Evolutionary conservation across 331 rosid species (phyloP).

Genomic region (Pyracantha coccinea): DNA sequence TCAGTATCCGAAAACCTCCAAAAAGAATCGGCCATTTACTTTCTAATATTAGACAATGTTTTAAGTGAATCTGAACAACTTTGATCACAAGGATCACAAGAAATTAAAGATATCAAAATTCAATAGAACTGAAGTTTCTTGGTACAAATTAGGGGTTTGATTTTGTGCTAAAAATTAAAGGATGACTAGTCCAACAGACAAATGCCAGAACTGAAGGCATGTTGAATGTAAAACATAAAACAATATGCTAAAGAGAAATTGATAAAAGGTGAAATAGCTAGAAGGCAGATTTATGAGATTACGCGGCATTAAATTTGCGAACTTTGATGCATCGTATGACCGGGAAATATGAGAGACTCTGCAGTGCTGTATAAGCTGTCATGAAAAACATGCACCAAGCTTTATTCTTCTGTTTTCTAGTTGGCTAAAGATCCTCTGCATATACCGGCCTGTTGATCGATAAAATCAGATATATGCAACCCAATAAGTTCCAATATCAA

Average conservation of each 20-base stretch:
- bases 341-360: neutral
- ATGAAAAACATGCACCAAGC: neutral
- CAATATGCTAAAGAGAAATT: neutral
- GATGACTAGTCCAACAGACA: neutral
- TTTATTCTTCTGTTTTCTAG: neutral
- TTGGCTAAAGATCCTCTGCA: neutral
- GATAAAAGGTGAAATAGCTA: too few relatives aligned
- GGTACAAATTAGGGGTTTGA: neutral
- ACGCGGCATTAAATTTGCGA: neutral
- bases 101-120: neutral
- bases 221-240: neutral
- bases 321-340: neutral
- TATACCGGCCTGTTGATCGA: neutral
- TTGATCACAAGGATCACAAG: neutral
- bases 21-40: neutral
- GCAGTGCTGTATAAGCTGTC: neutral
- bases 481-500: neutral
- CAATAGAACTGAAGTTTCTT: neutral
- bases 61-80: neutral
- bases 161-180: too few relatives aligned
- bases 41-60: neutral
- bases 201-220: neutral
- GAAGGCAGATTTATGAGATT: neutral
- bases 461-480: neutral
- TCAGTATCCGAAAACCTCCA: neutral